phyloP scores from a whole-genome alignment of 805 yeast species.

The Cyberlindnera misumaiensis region DNA sequence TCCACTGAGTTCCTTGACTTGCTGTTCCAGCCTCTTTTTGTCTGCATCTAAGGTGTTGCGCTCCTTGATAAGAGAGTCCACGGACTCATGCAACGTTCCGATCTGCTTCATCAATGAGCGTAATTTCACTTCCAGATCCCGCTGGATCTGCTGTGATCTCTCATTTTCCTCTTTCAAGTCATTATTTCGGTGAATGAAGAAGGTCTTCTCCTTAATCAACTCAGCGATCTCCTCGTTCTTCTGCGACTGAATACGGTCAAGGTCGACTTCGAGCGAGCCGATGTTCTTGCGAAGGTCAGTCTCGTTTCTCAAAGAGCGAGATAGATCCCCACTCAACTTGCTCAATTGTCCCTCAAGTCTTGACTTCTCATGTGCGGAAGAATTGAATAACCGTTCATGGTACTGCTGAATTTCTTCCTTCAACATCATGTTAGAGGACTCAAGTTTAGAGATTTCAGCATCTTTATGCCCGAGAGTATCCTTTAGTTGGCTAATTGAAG shows the following conservation, averaged over 20 bases:
- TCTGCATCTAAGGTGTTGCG: conserved; percentile 53
- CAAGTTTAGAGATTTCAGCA: conserved; percentile 44
- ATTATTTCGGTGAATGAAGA: conserved; percentile 32
- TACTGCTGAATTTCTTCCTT: conserved; percentile 51
- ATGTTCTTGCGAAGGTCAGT: conserved; percentile 58
- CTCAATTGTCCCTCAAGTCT: conserved; percentile 43
- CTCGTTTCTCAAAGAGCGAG: conserved; percentile 53
- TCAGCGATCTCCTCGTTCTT: conserved; percentile 30
- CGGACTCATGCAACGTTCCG: conserved; percentile 46
- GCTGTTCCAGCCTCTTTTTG: conserved; percentile 38
- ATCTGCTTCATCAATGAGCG: conserved; percentile 46
- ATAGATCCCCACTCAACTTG: conserved; percentile 45
- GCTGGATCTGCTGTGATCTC: conserved; percentile 32
- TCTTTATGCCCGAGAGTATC: conserved; percentile 50
- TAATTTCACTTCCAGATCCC: conserved; percentile 39
- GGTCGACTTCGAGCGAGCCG: conserved; percentile 52
- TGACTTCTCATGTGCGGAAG: conserved; percentile 34
- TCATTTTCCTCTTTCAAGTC: conserved; percentile 40
- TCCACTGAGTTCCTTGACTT: conserved; percentile 34
- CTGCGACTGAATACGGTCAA: conserved; percentile 45
- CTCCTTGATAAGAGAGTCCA: conserved; percentile 55
- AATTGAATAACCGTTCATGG: conserved; percentile 37
- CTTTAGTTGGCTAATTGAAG: conserved; percentile 44
- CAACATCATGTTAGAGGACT: conserved; percentile 41
- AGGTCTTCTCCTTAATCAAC: conserved; percentile 35